Evolutionary conservation across 345 rosid genomes (phyloP).

Genomic region (Rhizophora apiculata): DNA sequence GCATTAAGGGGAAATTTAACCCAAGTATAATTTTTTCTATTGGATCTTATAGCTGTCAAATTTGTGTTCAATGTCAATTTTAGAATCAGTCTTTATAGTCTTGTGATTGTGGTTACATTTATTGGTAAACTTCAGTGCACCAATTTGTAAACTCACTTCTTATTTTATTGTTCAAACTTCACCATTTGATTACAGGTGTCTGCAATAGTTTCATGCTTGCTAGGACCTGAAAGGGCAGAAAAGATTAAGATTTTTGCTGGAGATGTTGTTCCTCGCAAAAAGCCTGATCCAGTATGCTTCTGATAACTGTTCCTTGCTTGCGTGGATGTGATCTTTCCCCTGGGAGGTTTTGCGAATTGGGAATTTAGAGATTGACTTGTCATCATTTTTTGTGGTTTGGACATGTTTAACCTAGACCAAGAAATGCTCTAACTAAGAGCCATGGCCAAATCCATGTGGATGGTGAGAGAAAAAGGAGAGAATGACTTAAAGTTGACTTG

Average conservation of each 20-base stretch:
- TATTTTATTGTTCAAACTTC: constrained; percentile 5
- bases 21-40: not conserved
- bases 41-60: not conserved
- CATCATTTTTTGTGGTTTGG: too few species aligned
- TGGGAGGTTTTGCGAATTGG: too few species aligned
- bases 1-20: constrained; percentile 10
- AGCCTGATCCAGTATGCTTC: constrained; percentile 77
- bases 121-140: not conserved
- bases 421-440: too few species aligned
- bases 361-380: too few species aligned
- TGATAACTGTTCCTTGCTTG: not conserved
- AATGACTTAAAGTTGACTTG: too few species aligned
- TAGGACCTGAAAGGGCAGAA: constrained; percentile 81
- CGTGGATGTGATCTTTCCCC: too few species aligned
- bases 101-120: not conserved
- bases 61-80: not conserved
- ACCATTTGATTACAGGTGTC: constrained; percentile 55
- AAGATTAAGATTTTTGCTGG: constrained; percentile 93
- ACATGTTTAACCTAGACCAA: too few species aligned
- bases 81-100: not conserved
- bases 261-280: constrained; percentile 86
- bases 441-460: too few species aligned
- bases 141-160: constrained; percentile 3
- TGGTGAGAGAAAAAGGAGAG: too few species aligned
- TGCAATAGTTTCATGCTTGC: constrained; percentile 82